These are phyloP conservation scores for Heritiera fomes DNA, from an alignment of 345 rosid species.

Conservation along the genomic window DNA sequence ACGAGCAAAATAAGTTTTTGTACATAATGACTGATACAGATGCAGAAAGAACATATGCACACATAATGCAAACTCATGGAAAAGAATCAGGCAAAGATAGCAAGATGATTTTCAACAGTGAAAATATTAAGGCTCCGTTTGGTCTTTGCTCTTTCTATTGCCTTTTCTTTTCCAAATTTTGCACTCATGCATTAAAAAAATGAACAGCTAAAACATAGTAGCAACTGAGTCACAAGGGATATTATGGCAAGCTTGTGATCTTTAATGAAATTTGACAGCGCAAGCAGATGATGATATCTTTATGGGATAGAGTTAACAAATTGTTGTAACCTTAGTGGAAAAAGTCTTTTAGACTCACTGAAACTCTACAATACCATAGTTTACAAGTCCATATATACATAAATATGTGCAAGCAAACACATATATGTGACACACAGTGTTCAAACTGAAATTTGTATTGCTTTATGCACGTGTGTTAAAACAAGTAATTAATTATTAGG, in stretches of 20 bases:
- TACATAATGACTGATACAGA: background rate
- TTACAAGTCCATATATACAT: background rate
- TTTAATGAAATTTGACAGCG: conserved; percentile 2
- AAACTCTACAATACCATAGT: background rate
- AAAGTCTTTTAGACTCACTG: background rate
- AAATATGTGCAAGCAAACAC: conserved; percentile 2
- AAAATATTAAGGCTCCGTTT: background rate
- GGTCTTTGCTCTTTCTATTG: background rate
- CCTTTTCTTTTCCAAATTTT: background rate
- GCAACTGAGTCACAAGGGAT: background rate
- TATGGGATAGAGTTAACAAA: background rate
- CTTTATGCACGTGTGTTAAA: background rate
- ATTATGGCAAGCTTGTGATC: background rate
- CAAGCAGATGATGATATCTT: background rate
- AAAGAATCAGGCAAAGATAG: background rate
- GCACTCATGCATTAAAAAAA: background rate
- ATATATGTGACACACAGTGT: background rate
- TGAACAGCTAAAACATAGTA: background rate
- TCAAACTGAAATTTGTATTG: background rate
- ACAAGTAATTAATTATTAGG: background rate
- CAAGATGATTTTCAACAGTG: conserved; percentile 5
- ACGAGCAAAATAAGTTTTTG: background rate
- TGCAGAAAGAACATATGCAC: background rate
- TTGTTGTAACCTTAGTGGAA: background rate
- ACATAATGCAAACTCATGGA: background rate